Base-by-base conservation (phyloP, 371 early-diverging fungal genomes). In the Mortierella sp. region DNA sequence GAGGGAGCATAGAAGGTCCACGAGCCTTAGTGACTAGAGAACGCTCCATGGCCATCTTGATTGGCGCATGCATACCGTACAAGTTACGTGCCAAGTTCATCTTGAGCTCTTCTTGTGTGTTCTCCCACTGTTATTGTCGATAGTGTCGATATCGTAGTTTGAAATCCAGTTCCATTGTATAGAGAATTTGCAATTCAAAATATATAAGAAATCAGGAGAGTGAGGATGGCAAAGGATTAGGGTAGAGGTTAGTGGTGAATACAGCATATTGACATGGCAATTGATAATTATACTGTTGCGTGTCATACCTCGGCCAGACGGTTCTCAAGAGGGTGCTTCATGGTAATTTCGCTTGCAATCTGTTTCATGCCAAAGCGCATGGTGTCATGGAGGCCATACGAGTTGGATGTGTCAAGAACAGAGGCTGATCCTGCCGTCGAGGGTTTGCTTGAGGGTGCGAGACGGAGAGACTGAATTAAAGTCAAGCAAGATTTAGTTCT, bases 21-120 rank as follows among this genome's bases (percentile, higher is more conserved):
- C 59, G 51, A 88, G 95, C 96, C 89, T 91, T 88, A 69, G 86
- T 85, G 60, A 95, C 91, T 24, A 94, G 80, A 39, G 85, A 86
- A 55, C 90, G 87, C 83, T 97, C 97, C 97, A 98, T 97, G 80
- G 94, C 92, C 81, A 94, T 84, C 72, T 95, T 92, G 73, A 98
- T 87, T 58, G 97, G 98, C 22, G 94, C 93, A 74, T 97, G 97
- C 76, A 95, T 85, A 49, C 97, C 98, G 77, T 94, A 94, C 47
- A 91, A 83, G 76, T 90, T 89, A 57, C 96, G 92, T 62, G 94
- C 92, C 91, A 96, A 87, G 70, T 90, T 89, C 68, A 94, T 83
- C 84, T 94, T 93, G 55, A 94, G 87, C 76, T 94, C 90, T 75
- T 91, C 87, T 83, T 96, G 96, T 66, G 96, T 93, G 79, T 87